These are phyloP conservation scores for Penicillium palitans DNA, from an alignment of 2,329 filamentous ascomycete genomes.

Conservation along the genomic window DNA sequence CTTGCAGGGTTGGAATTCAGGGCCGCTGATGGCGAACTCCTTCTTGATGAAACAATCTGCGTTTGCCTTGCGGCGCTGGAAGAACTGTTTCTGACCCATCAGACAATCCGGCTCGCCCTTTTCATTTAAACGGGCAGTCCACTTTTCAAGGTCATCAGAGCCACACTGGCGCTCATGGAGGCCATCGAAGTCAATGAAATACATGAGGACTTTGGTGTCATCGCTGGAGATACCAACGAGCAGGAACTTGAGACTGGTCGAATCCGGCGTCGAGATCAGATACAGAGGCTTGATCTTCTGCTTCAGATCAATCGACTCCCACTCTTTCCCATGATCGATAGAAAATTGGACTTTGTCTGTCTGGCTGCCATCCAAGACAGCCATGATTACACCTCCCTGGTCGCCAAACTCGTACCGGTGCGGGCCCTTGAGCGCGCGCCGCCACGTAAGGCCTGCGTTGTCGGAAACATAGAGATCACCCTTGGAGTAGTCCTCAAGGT, in stretches of 20 bases:
- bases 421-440: slow-evolving; percentile 68
- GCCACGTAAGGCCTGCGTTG: slow-evolving; percentile 86
- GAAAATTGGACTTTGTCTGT: slow-evolving; percentile 72
- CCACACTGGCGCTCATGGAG: slow-evolving; percentile 78
- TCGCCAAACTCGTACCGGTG: slow-evolving; percentile 98
- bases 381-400: slow-evolving; percentile 83
- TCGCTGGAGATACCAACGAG: slow-evolving; percentile 64
- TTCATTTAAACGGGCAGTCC: slow-evolving; percentile 79
- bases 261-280: slow-evolving; percentile 87
- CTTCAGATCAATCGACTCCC: slow-evolving; percentile 71
- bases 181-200: slow-evolving; percentile 79
- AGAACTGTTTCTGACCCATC: slow-evolving; percentile 94
- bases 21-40: slow-evolving; percentile 75
- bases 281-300: slow-evolving; percentile 69
- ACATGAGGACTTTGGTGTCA: slow-evolving; percentile 57
- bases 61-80: slow-evolving; percentile 78
- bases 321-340: slow-evolving; percentile 82
- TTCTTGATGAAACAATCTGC: slow-evolving; percentile 86
- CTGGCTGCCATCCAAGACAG: slow-evolving; percentile 66
- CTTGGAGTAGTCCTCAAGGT: slow-evolving; percentile 68
- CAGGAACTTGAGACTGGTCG: slow-evolving; percentile 87
- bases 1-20: slow-evolving; percentile 71
- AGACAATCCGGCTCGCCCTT: slow-evolving; percentile 81
- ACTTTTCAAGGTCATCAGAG: slow-evolving; percentile 72
- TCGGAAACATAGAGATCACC: slow-evolving; percentile 86